These are phyloP conservation scores for Microdochium nivale DNA, from an alignment of 2,329 filamentous ascomycete genomes.

Conservation along the genomic window DNA sequence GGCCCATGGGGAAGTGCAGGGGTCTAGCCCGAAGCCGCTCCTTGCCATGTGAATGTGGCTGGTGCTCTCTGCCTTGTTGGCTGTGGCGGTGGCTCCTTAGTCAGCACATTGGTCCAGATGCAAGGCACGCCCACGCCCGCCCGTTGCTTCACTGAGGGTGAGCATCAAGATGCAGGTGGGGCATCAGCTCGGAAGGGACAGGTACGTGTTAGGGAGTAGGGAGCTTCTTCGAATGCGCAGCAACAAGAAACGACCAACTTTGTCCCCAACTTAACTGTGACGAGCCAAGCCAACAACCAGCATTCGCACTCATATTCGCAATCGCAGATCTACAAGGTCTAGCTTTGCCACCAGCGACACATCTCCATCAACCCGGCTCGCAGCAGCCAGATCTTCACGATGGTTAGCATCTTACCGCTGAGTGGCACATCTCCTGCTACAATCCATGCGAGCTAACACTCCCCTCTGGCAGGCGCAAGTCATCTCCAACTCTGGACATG, in stretches of 20 bases:
- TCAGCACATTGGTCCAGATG: neutral
- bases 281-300: conserved; percentile 1
- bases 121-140: neutral
- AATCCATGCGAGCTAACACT: neutral
- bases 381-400: neutral
- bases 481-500: conserved; percentile 80
- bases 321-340: neutral
- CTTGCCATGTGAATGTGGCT: neutral
- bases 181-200: neutral
- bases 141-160: neutral
- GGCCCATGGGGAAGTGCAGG: neutral
- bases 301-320: too few relatives aligned
- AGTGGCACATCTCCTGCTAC: neutral
- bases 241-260: neutral
- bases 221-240: neutral
- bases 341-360: neutral
- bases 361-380: neutral
- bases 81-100: neutral
- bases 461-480: conserved; percentile 45
- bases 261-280: neutral
- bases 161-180: neutral
- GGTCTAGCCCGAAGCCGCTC: neutral
- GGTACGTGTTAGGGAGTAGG: neutral
- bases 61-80: neutral
- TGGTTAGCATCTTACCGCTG: neutral